These are phyloP conservation scores for Calocera cornea DNA, from an alignment of 768 basidiomycete genomes.

Conservation along the genomic window DNA sequence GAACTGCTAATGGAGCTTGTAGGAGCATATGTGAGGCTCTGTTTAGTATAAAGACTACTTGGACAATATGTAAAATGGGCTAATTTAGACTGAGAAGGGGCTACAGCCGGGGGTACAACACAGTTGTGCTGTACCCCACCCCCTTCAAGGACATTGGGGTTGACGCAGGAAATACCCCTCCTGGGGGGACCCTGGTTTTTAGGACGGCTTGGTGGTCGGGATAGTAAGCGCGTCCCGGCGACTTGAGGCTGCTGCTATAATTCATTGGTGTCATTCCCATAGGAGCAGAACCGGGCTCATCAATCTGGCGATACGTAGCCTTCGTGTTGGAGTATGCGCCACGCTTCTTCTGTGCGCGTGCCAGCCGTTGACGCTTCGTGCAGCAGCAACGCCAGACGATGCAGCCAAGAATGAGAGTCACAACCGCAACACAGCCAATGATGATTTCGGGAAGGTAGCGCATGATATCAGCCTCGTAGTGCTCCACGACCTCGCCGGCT, in stretches of 20 bases:
- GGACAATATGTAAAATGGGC: no score
- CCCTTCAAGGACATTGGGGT: no score
- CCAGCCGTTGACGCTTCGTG: not conserved
- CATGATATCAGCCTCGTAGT: constrained; percentile 22
- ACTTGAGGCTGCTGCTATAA: not conserved
- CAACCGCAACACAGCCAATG: constrained; percentile 23
- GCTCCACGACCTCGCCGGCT: not conserved
- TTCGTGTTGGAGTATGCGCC: not conserved
- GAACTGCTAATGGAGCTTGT: no score
- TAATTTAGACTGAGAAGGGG: no score
- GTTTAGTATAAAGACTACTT: no score
- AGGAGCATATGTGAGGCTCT: no score
- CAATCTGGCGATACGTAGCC: not conserved
- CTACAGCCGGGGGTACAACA: no score
- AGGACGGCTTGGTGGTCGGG: no score
- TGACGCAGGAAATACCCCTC: no score
- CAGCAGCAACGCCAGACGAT: constrained; percentile 22
- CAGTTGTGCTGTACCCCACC: no score
- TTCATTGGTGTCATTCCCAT: not conserved
- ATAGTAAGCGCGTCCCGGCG: not conserved
- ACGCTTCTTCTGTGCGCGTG: constrained; percentile 1
- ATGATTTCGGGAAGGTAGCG: constrained; percentile 24
- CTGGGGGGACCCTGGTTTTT: no score
- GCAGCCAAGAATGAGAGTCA: constrained; percentile 19
- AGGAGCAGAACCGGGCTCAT: not conserved